Conservation (phyloP, 1,139 yeast genomes). For the Nakaseomyces glabratus region DNA sequence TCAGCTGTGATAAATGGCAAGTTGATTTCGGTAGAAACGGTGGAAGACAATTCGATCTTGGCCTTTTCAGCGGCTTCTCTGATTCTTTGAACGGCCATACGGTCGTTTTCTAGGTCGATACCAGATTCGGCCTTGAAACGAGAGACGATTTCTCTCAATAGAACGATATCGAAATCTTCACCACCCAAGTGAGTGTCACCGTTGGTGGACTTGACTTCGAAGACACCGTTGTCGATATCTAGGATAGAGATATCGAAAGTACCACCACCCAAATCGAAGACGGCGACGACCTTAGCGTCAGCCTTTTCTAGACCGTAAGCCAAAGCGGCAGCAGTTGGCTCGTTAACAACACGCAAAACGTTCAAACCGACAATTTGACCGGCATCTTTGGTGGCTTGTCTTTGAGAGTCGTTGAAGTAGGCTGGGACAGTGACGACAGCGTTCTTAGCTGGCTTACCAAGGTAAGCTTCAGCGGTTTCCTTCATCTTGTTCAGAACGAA, state of each 20-base stretch:
- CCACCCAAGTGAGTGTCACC: slow-evolving; percentile 99
- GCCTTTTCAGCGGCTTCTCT: slow-evolving; percentile 99
- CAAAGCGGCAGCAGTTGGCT: slow-evolving; percentile 98
- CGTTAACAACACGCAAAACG: slow-evolving; percentile 95
- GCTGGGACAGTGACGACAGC: slow-evolving; percentile 99
- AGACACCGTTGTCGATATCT: slow-evolving; percentile 93
- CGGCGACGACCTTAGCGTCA: slow-evolving; percentile 81
- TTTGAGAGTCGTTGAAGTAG: slow-evolving; percentile 94
- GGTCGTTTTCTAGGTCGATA: slow-evolving; percentile 78
- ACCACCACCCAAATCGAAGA: slow-evolving; percentile 98
- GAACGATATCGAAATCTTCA: slow-evolving; percentile 84
- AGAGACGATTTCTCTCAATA: slow-evolving; percentile 83
- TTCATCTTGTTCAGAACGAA: slow-evolving; percentile 86
- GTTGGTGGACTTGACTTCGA: slow-evolving; percentile 95
- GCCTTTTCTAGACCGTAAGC: slow-evolving; percentile 94
- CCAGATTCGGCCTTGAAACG: slow-evolving; percentile 91
- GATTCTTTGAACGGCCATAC: slow-evolving; percentile 99
- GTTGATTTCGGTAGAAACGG: slow-evolving; percentile 44
- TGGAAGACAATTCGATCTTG: slow-evolving; percentile 93
- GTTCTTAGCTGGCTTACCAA: slow-evolving; percentile 74
- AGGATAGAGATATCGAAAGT: slow-evolving; percentile 94
- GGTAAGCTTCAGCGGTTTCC: slow-evolving; percentile 90
- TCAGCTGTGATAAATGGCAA: slow-evolving; percentile 10
- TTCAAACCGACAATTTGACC: slow-evolving; percentile 96
- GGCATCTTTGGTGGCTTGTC: slow-evolving; percentile 98